Evolutionary conservation across 257 asterid species (phyloP), one percentile per base, ranked within the genome.

Genomic region (Petrea volubilis): DNA sequence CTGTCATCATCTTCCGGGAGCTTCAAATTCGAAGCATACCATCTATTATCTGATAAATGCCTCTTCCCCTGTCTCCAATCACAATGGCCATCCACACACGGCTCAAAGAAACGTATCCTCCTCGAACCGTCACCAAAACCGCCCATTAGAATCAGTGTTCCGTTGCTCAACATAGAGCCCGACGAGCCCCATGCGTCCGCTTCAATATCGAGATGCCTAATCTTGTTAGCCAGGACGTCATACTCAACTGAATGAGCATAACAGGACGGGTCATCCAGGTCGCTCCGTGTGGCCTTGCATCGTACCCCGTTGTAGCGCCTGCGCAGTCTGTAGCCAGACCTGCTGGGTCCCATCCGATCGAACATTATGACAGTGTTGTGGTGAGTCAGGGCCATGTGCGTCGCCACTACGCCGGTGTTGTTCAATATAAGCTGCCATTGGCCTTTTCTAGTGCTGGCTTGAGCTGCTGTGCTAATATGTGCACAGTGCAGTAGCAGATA

Each of bases 361-460:
- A 80, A 74, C 77, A 89, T 81, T 60, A 89, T 25, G 18, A 89
- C 89, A 5, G 90, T 85, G 76, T 82, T 74, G 64, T 61, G 49
- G 82, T 79, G 86, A 6, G 96, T 90, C 61, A 90, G 60, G 69
- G 79, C 88, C 92, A 87, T 85, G 78, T 87, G 96, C 83, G 78
- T 81, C 18, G 90, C 95, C 20, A 87, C 89, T 7, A 85, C 84
- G 0, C 96, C 96, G 15, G 86, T 76, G 83, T 76, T 82, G 69
- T 81, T 78, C 41, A 85, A 20, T 0, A 87, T 79, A 50, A 84
- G 51, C 43, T 79, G 73, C 96, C 96, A 87, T 64, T 66, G 60
- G 33, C 92, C 96, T 7, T 65, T 59, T 11, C 79, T 18, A 6
- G 64, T 17, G 36, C 29, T 18, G 33, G 10, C 55, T 23, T 12